Conservation (phyloP, 2,329 filamentous ascomycete genomes). For the Exophiala xenobiotica region DNA sequence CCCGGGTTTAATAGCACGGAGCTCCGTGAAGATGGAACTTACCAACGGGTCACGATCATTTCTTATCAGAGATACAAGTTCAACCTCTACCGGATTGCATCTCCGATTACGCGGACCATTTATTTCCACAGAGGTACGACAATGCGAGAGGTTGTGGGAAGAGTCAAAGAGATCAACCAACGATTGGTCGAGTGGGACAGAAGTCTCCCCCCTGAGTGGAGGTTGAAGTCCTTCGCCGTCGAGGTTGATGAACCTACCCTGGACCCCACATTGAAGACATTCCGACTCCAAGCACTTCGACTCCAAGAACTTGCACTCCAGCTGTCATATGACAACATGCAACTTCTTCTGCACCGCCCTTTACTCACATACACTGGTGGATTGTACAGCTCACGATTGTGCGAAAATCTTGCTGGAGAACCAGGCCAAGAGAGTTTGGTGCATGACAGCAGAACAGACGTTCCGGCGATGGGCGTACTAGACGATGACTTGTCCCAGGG, state of each 20-base stretch:
- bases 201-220: constrained; percentile 19
- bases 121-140: constrained; percentile 10
- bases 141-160: constrained; percentile 11
- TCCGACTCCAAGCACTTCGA: too few relatives aligned
- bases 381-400: constrained; percentile 15
- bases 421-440: constrained; percentile 34
- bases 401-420: constrained; percentile 35
- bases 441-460: constrained; percentile 4
- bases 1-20: constrained; percentile 18
- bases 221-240: constrained; percentile 1
- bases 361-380: constrained; percentile 34
- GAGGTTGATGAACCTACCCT: too few relatives aligned
- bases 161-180: constrained; percentile 19
- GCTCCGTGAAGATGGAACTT: constrained; percentile 15
- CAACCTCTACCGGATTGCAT: constrained; percentile 26
- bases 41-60: constrained; percentile 21
- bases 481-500: too few relatives aligned
- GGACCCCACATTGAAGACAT: too few relatives aligned
- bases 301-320: constrained; percentile 44
- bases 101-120: constrained; percentile 20
- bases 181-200: constrained; percentile 16
- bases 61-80: constrained; percentile 24
- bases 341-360: constrained; percentile 46
- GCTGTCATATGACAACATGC: constrained; percentile 45
- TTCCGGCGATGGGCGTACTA: constrained; percentile 16